These are phyloP conservation scores for Cyamopsis tetragonoloba DNA, from an alignment of 306 rosid genomes.

Conservation along the genomic window DNA sequence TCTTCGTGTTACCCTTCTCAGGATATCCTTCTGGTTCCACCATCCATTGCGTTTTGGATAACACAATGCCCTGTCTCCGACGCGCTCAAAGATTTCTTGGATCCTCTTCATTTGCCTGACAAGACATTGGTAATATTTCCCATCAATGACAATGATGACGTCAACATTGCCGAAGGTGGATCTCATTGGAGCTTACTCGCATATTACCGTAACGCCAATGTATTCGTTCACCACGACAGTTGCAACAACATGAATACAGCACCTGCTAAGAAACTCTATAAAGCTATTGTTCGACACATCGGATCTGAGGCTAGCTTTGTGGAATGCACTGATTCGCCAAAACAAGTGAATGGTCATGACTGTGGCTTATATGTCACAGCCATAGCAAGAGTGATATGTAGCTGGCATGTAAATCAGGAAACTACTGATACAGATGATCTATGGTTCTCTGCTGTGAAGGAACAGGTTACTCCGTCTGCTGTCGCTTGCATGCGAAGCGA, in stretches of 20 bases:
- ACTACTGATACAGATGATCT: slow-evolving; percentile 27
- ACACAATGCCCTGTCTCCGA: slow-evolving; percentile 52
- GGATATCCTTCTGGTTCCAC: slow-evolving; percentile 64
- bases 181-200: slow-evolving; percentile 90
- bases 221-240: slow-evolving; percentile 82
- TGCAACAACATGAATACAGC: slow-evolving; percentile 33
- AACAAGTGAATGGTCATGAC: slow-evolving; percentile 71
- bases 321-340: slow-evolving; percentile 59
- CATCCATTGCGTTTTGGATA: slow-evolving; percentile 85
- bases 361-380: slow-evolving; percentile 82
- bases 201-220: slow-evolving; percentile 49
- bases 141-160: slow-evolving; percentile 68
- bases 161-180: slow-evolving; percentile 72
- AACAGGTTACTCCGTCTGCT: slow-evolving; percentile 50
- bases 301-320: slow-evolving; percentile 36
- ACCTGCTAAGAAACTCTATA: slow-evolving; percentile 55
- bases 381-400: slow-evolving; percentile 61
- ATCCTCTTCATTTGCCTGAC: slow-evolving; percentile 61
- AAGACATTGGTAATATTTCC: slow-evolving; percentile 68
- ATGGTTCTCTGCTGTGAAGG: slow-evolving; percentile 64
- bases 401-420: slow-evolving; percentile 42
- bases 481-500: slow-evolving; percentile 60
- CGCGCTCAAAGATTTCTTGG: slow-evolving; percentile 56
- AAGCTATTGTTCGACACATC: slow-evolving; percentile 46
- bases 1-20: slow-evolving; percentile 42